A percentile compares a stretch with the other conserved stretches of the same genome.
Conservation (phyloP, 1,284 basidiomycete genomes). For the Moesziomyces sp. region DNA sequence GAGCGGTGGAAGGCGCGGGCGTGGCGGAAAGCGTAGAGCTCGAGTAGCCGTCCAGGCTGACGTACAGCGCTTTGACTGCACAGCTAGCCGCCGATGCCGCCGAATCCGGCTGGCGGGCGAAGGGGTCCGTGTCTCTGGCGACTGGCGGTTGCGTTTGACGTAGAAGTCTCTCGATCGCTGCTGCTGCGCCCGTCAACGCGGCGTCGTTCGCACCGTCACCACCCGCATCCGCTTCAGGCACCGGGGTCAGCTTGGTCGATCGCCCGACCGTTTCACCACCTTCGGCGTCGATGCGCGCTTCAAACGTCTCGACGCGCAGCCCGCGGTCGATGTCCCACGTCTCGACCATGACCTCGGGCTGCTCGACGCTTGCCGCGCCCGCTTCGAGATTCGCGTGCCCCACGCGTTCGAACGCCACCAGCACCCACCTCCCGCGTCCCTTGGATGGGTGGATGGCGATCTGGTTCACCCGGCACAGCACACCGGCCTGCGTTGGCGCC, state of each 20-base stretch:
- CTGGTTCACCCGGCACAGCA: slow-evolving; percentile 74
- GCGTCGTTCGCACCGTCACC: slow-evolving; percentile 15
- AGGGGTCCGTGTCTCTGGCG: slow-evolving; percentile 10
- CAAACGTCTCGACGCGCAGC: slow-evolving; percentile 66
- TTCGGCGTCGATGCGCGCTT: slow-evolving; percentile 16
- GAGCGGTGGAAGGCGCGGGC: neutral
- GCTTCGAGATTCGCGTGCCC: slow-evolving; percentile 2
- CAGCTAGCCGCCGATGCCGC: slow-evolving; percentile 4
- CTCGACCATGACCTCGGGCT: slow-evolving; percentile 52
- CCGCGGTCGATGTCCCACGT: slow-evolving; percentile 67
- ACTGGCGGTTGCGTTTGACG: slow-evolving; percentile 22
- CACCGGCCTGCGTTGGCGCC: slow-evolving; percentile 49
- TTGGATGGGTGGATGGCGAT: slow-evolving; percentile 84
- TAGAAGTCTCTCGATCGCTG: slow-evolving; percentile 55
- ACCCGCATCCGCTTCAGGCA: slow-evolving; percentile 11
- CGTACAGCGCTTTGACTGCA: slow-evolving; percentile 50
- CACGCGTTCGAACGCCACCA: slow-evolving; percentile 77
- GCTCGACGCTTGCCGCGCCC: slow-evolving; percentile 2
- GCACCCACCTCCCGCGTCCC: slow-evolving; percentile 81
- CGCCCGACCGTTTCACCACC: neutral
- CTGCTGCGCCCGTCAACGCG: slow-evolving; percentile 40
- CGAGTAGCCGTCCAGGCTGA: slow-evolving; percentile 55
- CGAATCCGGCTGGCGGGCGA: neutral
- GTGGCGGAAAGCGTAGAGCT: slow-evolving; percentile 28
- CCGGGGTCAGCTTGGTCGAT: slow-evolving; percentile 16